These are phyloP conservation scores for Coriaria nepalensis DNA, from an alignment of 306 rosid species.

Conservation along the genomic window DNA sequence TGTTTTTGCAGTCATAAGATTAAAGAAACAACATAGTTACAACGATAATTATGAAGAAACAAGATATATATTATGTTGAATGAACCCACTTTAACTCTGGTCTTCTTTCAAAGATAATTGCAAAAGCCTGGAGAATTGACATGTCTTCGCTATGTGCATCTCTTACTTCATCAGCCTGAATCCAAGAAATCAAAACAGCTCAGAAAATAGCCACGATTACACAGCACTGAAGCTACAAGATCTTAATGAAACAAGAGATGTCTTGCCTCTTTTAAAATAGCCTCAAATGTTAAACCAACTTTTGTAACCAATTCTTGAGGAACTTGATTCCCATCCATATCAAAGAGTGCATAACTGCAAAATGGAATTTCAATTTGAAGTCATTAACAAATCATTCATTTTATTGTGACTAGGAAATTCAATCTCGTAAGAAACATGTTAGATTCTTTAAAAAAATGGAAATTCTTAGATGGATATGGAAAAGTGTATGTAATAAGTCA, in stretches of 20 bases:
- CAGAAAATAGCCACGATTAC: conserved; percentile 15
- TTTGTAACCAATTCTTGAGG: conserved; percentile 50
- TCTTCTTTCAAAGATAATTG: conserved; percentile 71
- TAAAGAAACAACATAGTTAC: too few species aligned
- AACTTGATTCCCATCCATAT: conserved; percentile 57
- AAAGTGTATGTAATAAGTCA: too few species aligned
- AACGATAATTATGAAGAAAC: background rate
- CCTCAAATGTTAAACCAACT: conserved; percentile 61
- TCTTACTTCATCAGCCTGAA: conserved; percentile 62
- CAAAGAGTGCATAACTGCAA: conserved; percentile 54
- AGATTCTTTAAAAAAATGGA: too few species aligned
- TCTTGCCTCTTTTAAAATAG: conserved; percentile 49
- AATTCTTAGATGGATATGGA: too few species aligned
- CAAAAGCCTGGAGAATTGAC: conserved; percentile 63
- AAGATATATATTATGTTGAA: background rate
- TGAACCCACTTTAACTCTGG: conserved; percentile 57
- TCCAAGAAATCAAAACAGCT: conserved; percentile 14
- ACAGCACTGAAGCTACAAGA: background rate
- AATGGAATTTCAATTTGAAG: conserved; percentile 1
- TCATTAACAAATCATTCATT: conserved; percentile 1
- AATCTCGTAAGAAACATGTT: background rate
- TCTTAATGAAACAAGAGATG: background rate
- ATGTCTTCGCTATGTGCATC: conserved; percentile 56
- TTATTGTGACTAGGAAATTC: background rate
- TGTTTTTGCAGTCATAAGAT: background rate